A percentile compares a stretch with the other conserved stretches of the same genome.
These are phyloP conservation scores for Barnettozyma vustinii DNA, from an alignment of 805 yeast genomes.

Conservation along the genomic window DNA sequence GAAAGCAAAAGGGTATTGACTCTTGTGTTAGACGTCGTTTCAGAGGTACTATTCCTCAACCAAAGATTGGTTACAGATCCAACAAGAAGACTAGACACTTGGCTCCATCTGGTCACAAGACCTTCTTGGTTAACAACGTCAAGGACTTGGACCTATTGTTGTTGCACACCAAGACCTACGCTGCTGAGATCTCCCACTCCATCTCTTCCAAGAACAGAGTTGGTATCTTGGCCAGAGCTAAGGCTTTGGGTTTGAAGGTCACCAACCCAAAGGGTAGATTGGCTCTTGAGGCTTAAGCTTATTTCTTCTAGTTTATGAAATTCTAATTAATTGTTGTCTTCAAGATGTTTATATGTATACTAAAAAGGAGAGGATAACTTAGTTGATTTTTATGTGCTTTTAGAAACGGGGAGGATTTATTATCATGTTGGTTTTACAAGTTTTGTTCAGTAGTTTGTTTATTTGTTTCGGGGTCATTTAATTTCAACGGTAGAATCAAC, in stretches of 20 bases:
- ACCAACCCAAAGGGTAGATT: conserved; percentile 99
- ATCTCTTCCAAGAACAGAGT: conserved; percentile 98
- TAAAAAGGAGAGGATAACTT: background rate
- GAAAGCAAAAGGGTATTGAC: conserved; percentile 99
- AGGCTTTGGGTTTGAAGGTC: conserved; percentile 96
- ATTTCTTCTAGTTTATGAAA: conserved; percentile 5
- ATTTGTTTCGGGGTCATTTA: too few relatives aligned
- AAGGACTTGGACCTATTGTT: conserved; percentile 92
- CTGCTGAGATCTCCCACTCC: conserved; percentile 99
- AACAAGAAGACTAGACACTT: conserved; percentile 97
- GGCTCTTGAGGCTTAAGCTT: conserved; percentile 86
- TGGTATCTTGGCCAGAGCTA: conserved; percentile 92
- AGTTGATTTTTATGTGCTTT: conserved; percentile 1
- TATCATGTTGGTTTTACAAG: conserved; percentile 6
- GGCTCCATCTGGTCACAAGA: conserved; percentile 97
- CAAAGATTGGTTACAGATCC: conserved; percentile 99
- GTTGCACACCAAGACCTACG: conserved; percentile 97
- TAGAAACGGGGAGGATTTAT: conserved; percentile 6
- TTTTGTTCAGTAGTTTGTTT: background rate
- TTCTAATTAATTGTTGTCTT: background rate
- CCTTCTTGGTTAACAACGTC: conserved; percentile 86
- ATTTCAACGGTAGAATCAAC: background rate
- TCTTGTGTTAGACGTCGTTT: conserved; percentile 99
- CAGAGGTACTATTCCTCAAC: conserved; percentile 99
- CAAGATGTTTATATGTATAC: conserved; percentile 3